phyloP scores from a whole-genome alignment of 2,329 filamentous ascomycete species.

The Xenoacremonium recifei region DNA sequence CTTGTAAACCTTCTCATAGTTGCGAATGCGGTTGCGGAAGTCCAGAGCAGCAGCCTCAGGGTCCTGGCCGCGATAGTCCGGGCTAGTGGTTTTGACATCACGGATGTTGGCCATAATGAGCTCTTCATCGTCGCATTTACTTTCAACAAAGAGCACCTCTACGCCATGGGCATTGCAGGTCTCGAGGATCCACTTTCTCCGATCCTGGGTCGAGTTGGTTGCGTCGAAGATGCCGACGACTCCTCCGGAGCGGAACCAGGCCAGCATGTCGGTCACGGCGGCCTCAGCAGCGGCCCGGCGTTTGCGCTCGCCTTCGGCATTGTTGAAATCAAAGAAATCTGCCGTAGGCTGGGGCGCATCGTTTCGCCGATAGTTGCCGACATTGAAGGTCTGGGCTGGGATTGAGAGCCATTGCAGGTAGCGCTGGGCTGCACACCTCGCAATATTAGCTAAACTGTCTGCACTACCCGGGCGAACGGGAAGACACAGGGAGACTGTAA shows the following conservation, averaged over 20 bases:
- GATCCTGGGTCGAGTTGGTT: constrained; percentile 90
- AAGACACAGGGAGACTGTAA: background rate
- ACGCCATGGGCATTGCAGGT: constrained; percentile 72
- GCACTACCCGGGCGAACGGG: background rate
- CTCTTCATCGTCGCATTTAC: constrained; percentile 92
- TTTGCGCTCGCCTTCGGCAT: constrained; percentile 85
- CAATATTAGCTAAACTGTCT: background rate
- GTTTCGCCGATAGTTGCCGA: constrained; percentile 89
- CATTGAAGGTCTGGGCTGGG: constrained; percentile 92
- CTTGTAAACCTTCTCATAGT: constrained; percentile 97
- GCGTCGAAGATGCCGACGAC: constrained; percentile 93
- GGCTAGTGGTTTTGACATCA: constrained; percentile 94
- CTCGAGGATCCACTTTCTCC: constrained; percentile 88
- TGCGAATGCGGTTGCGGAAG: constrained; percentile 90
- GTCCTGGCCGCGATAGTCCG: constrained; percentile 92
- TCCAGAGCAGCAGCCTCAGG: constrained; percentile 87
- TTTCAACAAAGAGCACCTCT: constrained; percentile 94
- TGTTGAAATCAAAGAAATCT: constrained; percentile 92
- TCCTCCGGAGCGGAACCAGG: constrained; percentile 81
- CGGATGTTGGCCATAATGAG: constrained; percentile 98
- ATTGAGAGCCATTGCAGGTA: constrained; percentile 98
- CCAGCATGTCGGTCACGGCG: constrained; percentile 88
- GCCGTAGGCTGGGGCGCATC: constrained; percentile 87
- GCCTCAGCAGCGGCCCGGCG: constrained; percentile 87
- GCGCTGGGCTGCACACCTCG: constrained; percentile 65